Evolutionary conservation across 1,284 basidiomycete species (phyloP).

Genomic region (Mycosarcoma maydis): DNA sequence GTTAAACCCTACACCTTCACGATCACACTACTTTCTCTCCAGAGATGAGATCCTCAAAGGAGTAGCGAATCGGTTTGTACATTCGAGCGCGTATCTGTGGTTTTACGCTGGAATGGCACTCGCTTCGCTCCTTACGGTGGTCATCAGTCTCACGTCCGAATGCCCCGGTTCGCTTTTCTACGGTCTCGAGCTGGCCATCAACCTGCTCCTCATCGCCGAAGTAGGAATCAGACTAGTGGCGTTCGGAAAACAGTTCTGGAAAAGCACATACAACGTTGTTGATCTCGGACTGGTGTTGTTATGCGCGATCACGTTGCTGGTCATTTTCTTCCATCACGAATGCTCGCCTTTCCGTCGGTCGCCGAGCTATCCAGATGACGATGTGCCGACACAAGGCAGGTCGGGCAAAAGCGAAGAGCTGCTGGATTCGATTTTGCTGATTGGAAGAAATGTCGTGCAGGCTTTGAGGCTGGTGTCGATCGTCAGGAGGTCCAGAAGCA

Average conservation of each 20-base stretch:
- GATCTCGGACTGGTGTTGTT: constrained; percentile 61
- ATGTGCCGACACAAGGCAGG: constrained; percentile 8
- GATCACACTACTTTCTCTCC: constrained; percentile 59
- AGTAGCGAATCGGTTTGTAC: constrained; percentile 65
- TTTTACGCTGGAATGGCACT: constrained; percentile 65
- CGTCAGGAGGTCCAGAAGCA: constrained; percentile 56
- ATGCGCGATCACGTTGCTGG: constrained; percentile 60
- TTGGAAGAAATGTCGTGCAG: constrained; percentile 63
- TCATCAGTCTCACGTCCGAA: constrained; percentile 55
- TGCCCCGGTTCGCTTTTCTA: constrained; percentile 64
- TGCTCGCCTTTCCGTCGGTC: constrained; percentile 59
- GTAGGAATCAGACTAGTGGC: constrained; percentile 61
- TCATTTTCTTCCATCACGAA: constrained; percentile 64
- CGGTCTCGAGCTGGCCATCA: constrained; percentile 60
- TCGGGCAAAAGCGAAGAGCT: constrained; percentile 61
- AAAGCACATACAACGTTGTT: constrained; percentile 63
- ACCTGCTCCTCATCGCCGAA: constrained; percentile 62
- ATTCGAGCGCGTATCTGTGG: constrained; percentile 63
- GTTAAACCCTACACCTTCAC: constrained; percentile 17
- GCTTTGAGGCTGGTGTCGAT: constrained; percentile 60
- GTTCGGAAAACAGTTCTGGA: constrained; percentile 66
- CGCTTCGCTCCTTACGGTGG: constrained; percentile 60
- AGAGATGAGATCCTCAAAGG: constrained; percentile 64
- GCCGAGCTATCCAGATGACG: constrained; percentile 19
- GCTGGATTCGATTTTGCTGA: constrained; percentile 62